These are phyloP conservation scores for Botrytis fabae DNA, from an alignment of 2,329 filamentous ascomycete genomes.

Conservation along the genomic window DNA sequence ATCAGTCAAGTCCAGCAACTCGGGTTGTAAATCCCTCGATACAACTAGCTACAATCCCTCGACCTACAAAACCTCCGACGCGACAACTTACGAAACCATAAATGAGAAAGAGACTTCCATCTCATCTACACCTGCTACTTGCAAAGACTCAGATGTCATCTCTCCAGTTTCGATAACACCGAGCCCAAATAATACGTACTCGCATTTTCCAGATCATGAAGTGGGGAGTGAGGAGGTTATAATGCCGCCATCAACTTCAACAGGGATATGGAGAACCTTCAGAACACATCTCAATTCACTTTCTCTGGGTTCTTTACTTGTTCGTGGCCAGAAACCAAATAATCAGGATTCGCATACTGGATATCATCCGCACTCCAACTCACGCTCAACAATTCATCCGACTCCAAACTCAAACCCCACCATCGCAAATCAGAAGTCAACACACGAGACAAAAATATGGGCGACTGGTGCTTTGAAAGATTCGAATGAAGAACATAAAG, in stretches of 20 bases:
- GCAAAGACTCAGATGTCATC: neutral
- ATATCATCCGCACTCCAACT: neutral
- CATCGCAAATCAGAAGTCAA: neutral
- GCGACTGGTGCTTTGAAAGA: neutral
- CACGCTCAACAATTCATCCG: neutral
- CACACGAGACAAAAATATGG: constrained; percentile 4
- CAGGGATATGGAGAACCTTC: neutral
- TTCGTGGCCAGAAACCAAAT: neutral
- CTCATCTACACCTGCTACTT: neutral
- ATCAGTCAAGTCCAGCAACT: neutral
- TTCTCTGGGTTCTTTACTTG: neutral
- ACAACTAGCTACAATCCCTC: neutral
- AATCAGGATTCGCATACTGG: neutral
- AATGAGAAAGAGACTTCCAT: neutral
- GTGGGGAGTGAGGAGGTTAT: fast-evolving
- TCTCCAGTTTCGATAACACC: neutral
- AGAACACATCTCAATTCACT: neutral
- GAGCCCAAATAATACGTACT: too few species aligned
- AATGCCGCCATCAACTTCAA: neutral
- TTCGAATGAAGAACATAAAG: too few species aligned
- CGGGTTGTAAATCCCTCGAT: neutral
- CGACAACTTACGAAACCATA: neutral
- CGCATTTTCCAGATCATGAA: neutral
- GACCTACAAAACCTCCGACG: neutral
- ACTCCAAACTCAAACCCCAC: neutral